Evolutionary conservation across 1,139 yeast genomes (phyloP).

Genomic region (Hyphopichia pseudoburtonii): DNA sequence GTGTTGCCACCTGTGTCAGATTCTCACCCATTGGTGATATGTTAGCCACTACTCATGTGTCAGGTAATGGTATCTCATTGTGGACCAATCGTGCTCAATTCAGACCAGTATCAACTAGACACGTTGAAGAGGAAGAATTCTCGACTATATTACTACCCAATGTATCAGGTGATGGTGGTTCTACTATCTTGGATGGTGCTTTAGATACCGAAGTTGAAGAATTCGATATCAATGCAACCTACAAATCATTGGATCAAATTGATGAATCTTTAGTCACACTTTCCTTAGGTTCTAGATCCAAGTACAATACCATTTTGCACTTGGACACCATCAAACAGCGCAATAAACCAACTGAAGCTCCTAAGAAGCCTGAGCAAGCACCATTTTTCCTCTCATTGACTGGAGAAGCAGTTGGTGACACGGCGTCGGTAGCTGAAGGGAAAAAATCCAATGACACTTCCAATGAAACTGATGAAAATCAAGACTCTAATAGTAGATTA

Average conservation of each 20-base stretch:
- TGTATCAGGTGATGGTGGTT: constrained; percentile 81
- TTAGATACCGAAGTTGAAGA: constrained; percentile 30
- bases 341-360: constrained; percentile 87
- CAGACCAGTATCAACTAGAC: constrained; percentile 69
- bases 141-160: constrained; percentile 63
- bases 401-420: constrained; percentile 69
- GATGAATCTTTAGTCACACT: constrained; percentile 65
- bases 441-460: constrained; percentile 6
- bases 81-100: constrained; percentile 95
- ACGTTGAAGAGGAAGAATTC: constrained; percentile 73
- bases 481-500: constrained; percentile 20
- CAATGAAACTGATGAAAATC: constrained; percentile 13
- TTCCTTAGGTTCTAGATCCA: constrained; percentile 73
- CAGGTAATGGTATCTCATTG: constrained; percentile 83
- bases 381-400: constrained; percentile 76
- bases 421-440: constrained; percentile 63
- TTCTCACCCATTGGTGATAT: constrained; percentile 89
- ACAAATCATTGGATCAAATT: constrained; percentile 66
- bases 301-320: constrained; percentile 75
- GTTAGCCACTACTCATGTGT: constrained; percentile 90
- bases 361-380: constrained; percentile 79
- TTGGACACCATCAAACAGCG: constrained; percentile 82
- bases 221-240: constrained; percentile 28
- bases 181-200: constrained; percentile 79
- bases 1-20: constrained; percentile 76